phyloP scores from a whole-genome alignment of 192 early-diverging fungal genomes.

The Linnemannia hyalina region DNA sequence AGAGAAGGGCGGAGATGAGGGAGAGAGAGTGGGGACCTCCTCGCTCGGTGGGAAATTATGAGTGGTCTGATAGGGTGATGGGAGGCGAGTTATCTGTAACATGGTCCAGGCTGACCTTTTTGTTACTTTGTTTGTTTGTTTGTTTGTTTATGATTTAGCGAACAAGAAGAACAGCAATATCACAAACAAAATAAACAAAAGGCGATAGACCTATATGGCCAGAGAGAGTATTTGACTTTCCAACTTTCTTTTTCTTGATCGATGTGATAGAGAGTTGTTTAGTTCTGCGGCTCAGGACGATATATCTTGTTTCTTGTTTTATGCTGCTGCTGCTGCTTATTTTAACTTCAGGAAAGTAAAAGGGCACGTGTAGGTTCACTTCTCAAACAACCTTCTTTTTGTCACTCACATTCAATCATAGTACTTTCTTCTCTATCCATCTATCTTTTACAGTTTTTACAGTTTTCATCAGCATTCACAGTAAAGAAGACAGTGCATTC shows the following conservation, averaged over 20 bases:
- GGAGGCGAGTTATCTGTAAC: too few relatives aligned
- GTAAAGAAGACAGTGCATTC: background rate
- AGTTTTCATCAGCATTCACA: too few relatives aligned
- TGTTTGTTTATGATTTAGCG: background rate
- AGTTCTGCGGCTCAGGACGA: background rate
- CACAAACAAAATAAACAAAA: background rate
- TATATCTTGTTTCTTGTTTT: background rate
- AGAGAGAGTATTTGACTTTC: too few relatives aligned
- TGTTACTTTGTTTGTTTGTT: background rate
- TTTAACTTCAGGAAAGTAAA: too few relatives aligned
- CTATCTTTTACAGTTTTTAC: background rate
- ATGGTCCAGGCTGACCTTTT: background rate
- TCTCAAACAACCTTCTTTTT: too few relatives aligned
- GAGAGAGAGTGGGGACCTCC: background rate
- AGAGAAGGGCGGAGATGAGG: background rate
- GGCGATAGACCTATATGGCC: too few relatives aligned
- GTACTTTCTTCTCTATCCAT: background rate
- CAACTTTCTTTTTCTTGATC: too few relatives aligned
- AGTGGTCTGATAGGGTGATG: background rate
- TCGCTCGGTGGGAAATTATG: constrained; percentile 1
- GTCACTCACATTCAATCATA: too few relatives aligned
- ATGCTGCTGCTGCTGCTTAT: background rate
- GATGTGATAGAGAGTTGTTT: too few relatives aligned
- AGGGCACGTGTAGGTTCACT: too few relatives aligned
- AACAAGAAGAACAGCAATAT: background rate